phyloP scores from a whole-genome alignment of 805 yeast genomes.

The Hanseniaspora nectarophila region DNA sequence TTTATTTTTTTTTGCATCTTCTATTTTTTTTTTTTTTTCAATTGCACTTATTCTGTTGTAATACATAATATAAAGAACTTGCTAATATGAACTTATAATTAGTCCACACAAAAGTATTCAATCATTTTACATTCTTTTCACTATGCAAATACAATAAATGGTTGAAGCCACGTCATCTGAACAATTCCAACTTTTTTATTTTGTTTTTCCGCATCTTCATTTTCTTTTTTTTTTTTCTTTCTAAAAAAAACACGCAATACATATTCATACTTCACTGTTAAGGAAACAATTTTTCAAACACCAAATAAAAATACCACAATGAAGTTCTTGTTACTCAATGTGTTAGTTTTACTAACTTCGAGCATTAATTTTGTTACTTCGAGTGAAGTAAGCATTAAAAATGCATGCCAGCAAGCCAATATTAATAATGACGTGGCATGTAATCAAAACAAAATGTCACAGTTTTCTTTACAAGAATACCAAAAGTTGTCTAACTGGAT shows the following conservation, averaged over 20 bases:
- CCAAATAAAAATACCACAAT: not conserved
- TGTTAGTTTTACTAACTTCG: not conserved
- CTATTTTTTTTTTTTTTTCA: slow-evolving; percentile 12
- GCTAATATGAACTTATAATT: no score
- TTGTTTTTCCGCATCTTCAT: not conserved
- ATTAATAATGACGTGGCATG: slow-evolving; percentile 4
- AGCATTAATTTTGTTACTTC: not conserved
- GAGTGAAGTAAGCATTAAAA: not conserved
- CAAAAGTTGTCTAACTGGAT: slow-evolving; percentile 3
- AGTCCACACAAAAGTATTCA: no score
- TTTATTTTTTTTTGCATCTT: slow-evolving; percentile 14
- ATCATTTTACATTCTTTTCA: no score
- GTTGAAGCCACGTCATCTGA: not conserved
- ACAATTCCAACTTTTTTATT: not conserved
- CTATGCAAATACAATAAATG: no score
- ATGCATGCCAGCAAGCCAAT: not conserved
- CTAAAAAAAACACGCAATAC: not conserved
- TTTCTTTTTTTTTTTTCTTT: not conserved
- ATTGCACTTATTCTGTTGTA: no score
- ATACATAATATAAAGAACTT: no score
- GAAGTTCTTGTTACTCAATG: not conserved
- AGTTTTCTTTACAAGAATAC: slow-evolving; percentile 6
- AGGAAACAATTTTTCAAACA: not conserved
- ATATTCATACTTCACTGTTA: not conserved
- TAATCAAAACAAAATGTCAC: slow-evolving; percentile 1